Base-by-base conservation (phyloP, 768 basidiomycete species). In the Hygrocybe punicea region DNA sequence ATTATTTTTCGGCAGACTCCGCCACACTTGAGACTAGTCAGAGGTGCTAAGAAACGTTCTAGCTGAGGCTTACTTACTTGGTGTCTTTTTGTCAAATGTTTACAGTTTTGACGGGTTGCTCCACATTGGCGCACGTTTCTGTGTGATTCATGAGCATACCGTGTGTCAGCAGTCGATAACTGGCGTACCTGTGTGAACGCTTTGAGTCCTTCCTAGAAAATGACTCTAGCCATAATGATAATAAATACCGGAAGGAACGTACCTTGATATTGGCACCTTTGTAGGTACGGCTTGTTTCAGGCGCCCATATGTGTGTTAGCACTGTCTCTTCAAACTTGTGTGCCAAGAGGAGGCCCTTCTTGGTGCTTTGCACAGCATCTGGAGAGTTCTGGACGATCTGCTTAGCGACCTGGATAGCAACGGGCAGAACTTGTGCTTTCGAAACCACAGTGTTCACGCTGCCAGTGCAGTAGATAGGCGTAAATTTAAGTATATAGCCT, bases 391-490 rank as follows among this genome's bases (percentile, higher is more conserved):
- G 64, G 14, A 71, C 70, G 59, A 93, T 84, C 53, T 80, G 73
- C 52, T 76, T 71, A 2, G 92, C 91, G 55, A 84, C 69, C 3
- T 74, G 71, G 25, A 93, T 69, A 2, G 91, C 91, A 7, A 83
- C 76, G 6, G 80, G 61, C 10, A 93, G 63, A 2, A 91, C 81
- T 42, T 83, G 64, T 0, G 29, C 4, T 73, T 62, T 67, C 9
- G 84, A 80, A 1, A 89, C 89, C 9, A 93, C 78, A 51, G 73
- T 65, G 70, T 92, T 93, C 47, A 93, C 84, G 67, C 89, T 89
- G 57, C 56, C n/a, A n/a, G n/a, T n/a, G n/a, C n/a, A n/a, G 57
- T 56, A 59, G 4, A 25, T 47, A 11, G 46, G 42, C 34, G 50
- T 14, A 45, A 13, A 59, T 24, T 49, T 24, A 39, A 36, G 36